phyloP scores from a whole-genome alignment of 73 alveolate genomes.

The Stentor roeselii region DNA sequence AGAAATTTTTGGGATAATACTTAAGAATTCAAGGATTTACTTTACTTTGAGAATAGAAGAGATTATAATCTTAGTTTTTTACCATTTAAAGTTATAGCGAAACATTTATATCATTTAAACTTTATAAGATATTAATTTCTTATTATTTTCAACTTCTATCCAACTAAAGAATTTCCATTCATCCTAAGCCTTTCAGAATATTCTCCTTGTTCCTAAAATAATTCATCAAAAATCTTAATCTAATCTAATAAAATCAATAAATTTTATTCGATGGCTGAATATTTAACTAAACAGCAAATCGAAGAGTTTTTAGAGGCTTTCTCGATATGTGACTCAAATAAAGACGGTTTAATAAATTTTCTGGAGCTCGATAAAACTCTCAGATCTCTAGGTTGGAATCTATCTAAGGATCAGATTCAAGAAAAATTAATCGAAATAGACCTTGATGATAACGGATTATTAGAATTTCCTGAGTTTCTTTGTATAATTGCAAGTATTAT shows the following conservation, averaged over 20 bases:
- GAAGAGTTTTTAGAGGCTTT: slow-evolving; percentile 94
- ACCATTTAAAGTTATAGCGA: too few species aligned
- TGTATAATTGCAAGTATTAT: too few species aligned
- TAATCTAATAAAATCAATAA: background rate
- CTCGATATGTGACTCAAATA: slow-evolving; percentile 91
- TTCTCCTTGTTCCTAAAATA: background rate
- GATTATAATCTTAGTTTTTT: too few species aligned
- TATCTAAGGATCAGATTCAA: slow-evolving; percentile 86
- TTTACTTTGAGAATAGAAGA: too few species aligned
- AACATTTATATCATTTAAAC: background rate
- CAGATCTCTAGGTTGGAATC: slow-evolving; percentile 87
- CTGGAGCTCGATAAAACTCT: slow-evolving; percentile 75
- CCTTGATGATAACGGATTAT: slow-evolving; percentile 79
- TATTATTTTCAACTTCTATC: background rate
- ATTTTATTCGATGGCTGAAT: slow-evolving; percentile 45
- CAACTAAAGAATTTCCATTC: background rate
- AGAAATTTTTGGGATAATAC: background rate
- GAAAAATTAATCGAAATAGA: slow-evolving; percentile 85
- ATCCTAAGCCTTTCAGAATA: background rate
- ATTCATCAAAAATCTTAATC: background rate
- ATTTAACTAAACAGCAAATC: slow-evolving; percentile 83
- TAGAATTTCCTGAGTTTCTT: slow-evolving; percentile 63
- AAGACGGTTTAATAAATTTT: slow-evolving; percentile 89
- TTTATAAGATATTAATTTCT: too few species aligned
- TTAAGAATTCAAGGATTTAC: background rate